Percentiles rank a stretch among this genome's conserved stretches.
Conservation (phyloP, 169 alveolate genomes). For the Plasmodium relictum region DNA sequence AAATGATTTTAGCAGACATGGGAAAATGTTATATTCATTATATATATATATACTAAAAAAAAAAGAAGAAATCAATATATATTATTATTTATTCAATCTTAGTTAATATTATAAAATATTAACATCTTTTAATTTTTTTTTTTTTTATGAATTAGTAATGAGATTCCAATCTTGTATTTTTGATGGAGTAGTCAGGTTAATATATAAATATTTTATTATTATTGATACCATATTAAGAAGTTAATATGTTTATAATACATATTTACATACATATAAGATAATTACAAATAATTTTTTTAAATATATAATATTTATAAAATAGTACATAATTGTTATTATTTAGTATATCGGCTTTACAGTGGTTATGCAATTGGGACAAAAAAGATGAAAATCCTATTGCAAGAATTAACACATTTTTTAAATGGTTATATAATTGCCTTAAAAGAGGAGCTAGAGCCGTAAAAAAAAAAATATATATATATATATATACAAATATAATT, state of each 20-base stretch:
- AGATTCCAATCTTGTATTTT: conserved; percentile 92
- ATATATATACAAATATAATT: no score
- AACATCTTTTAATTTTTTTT: no score
- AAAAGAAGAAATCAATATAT: neutral
- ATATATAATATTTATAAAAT: neutral
- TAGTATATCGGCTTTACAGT: conserved; percentile 95
- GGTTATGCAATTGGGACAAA: conserved; percentile 96
- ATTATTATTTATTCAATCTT: neutral
- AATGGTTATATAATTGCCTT: conserved; percentile 89
- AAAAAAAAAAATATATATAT: conserved; percentile 5
- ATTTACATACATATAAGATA: neutral
- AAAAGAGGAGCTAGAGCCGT: conserved; percentile 93
- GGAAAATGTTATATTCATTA: conserved; percentile 85
- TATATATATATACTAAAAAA: no score
- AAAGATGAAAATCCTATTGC: conserved; percentile 92
- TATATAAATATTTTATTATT: neutral
- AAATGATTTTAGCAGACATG: conserved; percentile 94
- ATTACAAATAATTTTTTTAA: neutral
- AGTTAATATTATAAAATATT: no score
- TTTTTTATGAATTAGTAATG: conserved; percentile 79
- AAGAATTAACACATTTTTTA: conserved; percentile 93
- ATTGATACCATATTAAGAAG: neutral
- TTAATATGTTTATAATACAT: neutral
- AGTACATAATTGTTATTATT: neutral
- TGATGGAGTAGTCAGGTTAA: conserved; percentile 87